phyloP scores from a whole-genome alignment of 2,329 filamentous ascomycete genomes.

The Coleophoma crateriformis region DNA sequence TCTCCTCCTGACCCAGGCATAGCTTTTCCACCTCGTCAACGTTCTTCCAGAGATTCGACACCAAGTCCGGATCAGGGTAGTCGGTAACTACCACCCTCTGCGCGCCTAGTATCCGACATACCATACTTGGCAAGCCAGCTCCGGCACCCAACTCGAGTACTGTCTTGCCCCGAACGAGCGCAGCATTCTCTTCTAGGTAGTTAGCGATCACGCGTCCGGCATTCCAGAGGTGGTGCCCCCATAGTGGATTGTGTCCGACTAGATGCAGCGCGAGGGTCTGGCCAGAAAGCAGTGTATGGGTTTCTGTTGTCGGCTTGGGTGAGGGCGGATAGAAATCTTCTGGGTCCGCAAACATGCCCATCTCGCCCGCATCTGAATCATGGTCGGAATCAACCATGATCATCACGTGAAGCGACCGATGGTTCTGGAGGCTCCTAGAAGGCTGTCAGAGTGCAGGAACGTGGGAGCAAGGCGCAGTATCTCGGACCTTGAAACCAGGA shows the following conservation, averaged over 20 bases:
- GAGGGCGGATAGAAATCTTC: conserved; percentile 74
- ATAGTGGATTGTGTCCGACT: conserved; percentile 81
- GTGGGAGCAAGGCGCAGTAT: too few relatives aligned
- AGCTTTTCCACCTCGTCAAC: conserved; percentile 36
- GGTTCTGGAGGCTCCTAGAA: not conserved
- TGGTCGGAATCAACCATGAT: conserved; percentile 8
- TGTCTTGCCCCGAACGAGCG: conserved; percentile 58
- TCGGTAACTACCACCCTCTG: conserved; percentile 73
- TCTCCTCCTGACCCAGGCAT: conserved; percentile 6
- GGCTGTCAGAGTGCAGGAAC: too few relatives aligned
- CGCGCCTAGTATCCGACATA: conserved; percentile 70
- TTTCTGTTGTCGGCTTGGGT: conserved; percentile 67
- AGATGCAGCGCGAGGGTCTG: conserved; percentile 55
- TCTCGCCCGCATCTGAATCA: conserved; percentile 10
- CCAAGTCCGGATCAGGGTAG: conserved; percentile 79
- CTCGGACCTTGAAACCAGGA: too few relatives aligned
- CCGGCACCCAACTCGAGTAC: conserved; percentile 87
- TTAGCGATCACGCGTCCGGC: conserved; percentile 72
- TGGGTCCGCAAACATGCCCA: conserved; percentile 72
- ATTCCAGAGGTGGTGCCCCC: conserved; percentile 91
- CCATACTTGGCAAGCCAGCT: conserved; percentile 76
- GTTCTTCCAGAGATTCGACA: conserved; percentile 75
- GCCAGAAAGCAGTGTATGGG: conserved; percentile 65
- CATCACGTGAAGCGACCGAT: not conserved
- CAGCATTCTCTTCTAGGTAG: conserved; percentile 69